Conservation (phyloP, 768 basidiomycete genomes). For the Imleria badia region DNA sequence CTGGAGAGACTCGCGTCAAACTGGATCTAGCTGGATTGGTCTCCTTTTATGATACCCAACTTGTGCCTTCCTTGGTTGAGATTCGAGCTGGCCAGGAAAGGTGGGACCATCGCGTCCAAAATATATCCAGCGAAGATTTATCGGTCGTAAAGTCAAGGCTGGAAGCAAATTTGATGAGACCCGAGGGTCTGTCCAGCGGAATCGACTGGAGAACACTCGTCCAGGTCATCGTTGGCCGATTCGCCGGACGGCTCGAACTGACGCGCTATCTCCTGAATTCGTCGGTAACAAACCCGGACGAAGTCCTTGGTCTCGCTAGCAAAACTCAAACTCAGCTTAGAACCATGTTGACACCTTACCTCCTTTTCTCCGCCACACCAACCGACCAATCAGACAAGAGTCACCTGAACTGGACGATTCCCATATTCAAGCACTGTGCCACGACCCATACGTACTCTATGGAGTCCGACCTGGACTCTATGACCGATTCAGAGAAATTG, state of each 20-base stretch:
- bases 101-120: constrained; percentile 31
- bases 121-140: constrained; percentile 27
- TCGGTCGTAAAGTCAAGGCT: constrained; percentile 3
- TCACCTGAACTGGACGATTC: constrained; percentile 27
- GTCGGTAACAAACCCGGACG: neutral
- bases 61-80: constrained; percentile 31
- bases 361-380: constrained; percentile 16
- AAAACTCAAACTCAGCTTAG: constrained; percentile 26
- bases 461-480: neutral
- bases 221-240: constrained; percentile 32
- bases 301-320: constrained; percentile 5
- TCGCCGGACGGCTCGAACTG: constrained; percentile 31
- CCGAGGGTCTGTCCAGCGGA: constrained; percentile 23
- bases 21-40: constrained; percentile 35
- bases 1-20: constrained; percentile 36
- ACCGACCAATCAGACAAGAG: neutral
- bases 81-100: constrained; percentile 26
- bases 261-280: constrained; percentile 22
- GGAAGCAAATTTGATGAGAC: constrained; percentile 4
- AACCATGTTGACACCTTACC: constrained; percentile 31
- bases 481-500: constrained; percentile 31
- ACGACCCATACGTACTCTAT: constrained; percentile 25
- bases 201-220: constrained; percentile 36
- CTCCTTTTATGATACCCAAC: constrained; percentile 37
- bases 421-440: constrained; percentile 31